Evolutionary conservation across 768 basidiomycete genomes (phyloP), one percentile per base, ranked within the genome.

Genomic region (Hygrophoropsis aurantiaca): DNA sequence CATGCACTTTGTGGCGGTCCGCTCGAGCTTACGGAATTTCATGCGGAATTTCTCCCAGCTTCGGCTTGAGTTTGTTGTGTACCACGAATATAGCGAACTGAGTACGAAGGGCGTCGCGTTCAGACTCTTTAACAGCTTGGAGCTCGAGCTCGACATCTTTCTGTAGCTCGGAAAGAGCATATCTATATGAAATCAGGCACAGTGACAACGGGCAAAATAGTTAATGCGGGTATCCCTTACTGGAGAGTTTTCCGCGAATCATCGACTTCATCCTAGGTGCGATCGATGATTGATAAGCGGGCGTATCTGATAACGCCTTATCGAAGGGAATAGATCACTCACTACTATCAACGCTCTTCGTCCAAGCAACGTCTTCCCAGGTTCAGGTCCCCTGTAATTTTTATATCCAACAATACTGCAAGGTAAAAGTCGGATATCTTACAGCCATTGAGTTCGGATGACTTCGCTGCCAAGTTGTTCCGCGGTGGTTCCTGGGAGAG

Each of bases 361-460:
- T 32, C 97, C 95, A 35, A 97, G 69, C 15, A 99, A 72, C 11
- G 80, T 68, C 57, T 84, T 82, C 30, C 79, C 80, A 0, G 84
- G 62, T 46, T 89, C 78, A 2, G 84, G 77, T 11, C 85, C 85
- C 33, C 84, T 87, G 54, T 36, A 26, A 50, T 40, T 36, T 26
- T 33, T 41, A 37, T 30, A n/a, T n/a, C n/a, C 10, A 33, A 53
- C 37, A 40, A 38, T 50, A 47, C 35, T 19, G 27, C 32, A 42
- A 36, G 38, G 20, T 44, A 42, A 39, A 33, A 47, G 40, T 24
- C 27, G 34, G 13, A 41, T 46, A 16, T 72, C 86, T 62, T 65
- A 90, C 88, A 98, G 73, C 97, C 97, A 99, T 67, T 99, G 97
- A 13, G 94, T 99, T 45, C 94, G 80, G 57, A 97, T 74, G 53